Evolutionary conservation across 192 early-diverging fungal species (phyloP).

Genomic region (Dimargaris cristalligena): DNA sequence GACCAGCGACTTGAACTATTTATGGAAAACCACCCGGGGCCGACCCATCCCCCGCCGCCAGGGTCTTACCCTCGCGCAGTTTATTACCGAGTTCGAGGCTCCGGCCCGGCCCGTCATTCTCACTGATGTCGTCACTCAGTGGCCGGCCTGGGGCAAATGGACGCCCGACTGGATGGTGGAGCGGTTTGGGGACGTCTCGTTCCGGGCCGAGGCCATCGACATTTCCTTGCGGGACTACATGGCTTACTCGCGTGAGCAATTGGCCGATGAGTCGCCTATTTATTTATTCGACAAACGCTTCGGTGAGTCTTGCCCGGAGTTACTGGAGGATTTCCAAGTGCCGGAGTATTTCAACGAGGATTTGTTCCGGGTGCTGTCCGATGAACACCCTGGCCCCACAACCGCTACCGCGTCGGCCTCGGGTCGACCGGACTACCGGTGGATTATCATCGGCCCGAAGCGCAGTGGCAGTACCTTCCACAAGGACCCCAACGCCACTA

Average conservation of each 20-base stretch:
- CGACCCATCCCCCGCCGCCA: conserved; percentile 16
- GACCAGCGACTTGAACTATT: conserved; percentile 26
- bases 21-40: conserved; percentile 28
- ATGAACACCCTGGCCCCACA: conserved; percentile 4
- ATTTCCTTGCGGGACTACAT: conserved; percentile 37
- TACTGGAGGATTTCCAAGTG: conserved; percentile 35
- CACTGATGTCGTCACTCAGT: conserved; percentile 40
- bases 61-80: conserved; percentile 23
- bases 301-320: conserved; percentile 23
- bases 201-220: conserved; percentile 46
- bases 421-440: conserved; percentile 43
- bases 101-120: conserved; percentile 44
- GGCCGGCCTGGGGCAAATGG: conserved; percentile 43
- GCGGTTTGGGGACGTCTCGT: conserved; percentile 23
- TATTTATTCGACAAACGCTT: conserved; percentile 56
- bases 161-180: conserved; percentile 27
- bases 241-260: conserved; percentile 23
- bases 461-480: conserved; percentile 50
- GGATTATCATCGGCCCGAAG: conserved; percentile 52
- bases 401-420: background rate
- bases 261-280: conserved; percentile 39
- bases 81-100: conserved; percentile 28
- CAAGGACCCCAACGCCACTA: conserved; percentile 56
- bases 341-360: conserved; percentile 46
- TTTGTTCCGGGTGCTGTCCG: conserved; percentile 37